phyloP scores from a whole-genome alignment of 2,329 filamentous ascomycete species.

The Neospermospora avenae region DNA sequence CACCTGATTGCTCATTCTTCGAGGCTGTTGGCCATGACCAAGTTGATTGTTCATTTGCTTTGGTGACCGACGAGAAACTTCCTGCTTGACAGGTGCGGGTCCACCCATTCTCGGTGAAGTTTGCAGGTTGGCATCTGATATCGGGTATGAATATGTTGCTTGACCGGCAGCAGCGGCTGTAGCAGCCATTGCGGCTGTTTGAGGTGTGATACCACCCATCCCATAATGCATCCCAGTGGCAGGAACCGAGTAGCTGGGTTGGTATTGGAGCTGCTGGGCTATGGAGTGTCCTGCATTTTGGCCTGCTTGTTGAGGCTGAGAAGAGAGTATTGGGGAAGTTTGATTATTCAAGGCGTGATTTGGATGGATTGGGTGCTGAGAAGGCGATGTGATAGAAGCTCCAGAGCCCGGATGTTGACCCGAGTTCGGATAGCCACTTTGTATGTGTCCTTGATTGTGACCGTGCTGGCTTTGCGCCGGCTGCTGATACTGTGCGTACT shows the following conservation, averaged over 20 bases:
- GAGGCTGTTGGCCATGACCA: slow-evolving; percentile 50
- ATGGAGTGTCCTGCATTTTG: slow-evolving; percentile 58
- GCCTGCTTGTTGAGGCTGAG: slow-evolving; percentile 69
- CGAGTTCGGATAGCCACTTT: slow-evolving; percentile 60
- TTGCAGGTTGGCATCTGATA: slow-evolving; percentile 66
- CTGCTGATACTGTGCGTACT: slow-evolving; percentile 72
- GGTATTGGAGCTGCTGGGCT: slow-evolving; percentile 75
- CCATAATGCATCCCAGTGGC: slow-evolving; percentile 76
- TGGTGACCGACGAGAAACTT: slow-evolving; percentile 74
- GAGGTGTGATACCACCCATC: slow-evolving; percentile 65
- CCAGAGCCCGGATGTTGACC: slow-evolving; percentile 49
- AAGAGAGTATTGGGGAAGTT: slow-evolving; percentile 75
- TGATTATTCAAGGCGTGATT: slow-evolving; percentile 58
- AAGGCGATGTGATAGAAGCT: slow-evolving; percentile 64
- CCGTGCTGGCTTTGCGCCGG: slow-evolving; percentile 56
- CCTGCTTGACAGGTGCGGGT: slow-evolving; percentile 62
- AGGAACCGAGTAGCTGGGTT: slow-evolving; percentile 71
- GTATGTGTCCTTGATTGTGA: slow-evolving; percentile 55
- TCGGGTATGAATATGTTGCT: slow-evolving; percentile 58
- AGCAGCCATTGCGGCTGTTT: slow-evolving; percentile 87
- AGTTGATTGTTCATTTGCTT: slow-evolving; percentile 55
- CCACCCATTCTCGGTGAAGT: slow-evolving; percentile 75
- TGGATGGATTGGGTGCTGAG: slow-evolving; percentile 65
- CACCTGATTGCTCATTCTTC: slow-evolving; percentile 67
- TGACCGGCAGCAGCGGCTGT: slow-evolving; percentile 89